Conservation (phyloP, 2,329 filamentous ascomycete species). For the Didymella exigua region DNA sequence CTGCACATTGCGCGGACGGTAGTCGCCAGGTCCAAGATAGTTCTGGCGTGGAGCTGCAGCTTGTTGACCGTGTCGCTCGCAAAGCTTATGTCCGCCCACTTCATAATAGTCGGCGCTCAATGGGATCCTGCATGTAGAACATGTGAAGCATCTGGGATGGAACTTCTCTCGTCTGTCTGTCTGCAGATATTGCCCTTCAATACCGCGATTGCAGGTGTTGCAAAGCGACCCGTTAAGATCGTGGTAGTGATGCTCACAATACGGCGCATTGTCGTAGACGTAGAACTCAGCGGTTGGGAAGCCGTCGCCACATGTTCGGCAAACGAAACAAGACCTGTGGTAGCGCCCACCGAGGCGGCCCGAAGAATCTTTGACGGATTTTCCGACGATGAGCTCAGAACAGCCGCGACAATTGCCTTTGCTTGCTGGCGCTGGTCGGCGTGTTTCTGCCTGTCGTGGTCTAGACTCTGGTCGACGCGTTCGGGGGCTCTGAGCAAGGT, state of each 20-base stretch:
- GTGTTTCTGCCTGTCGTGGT: slow-evolving; percentile 23
- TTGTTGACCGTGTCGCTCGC: slow-evolving; percentile 81
- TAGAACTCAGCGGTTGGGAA: slow-evolving; percentile 93
- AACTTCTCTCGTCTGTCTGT: slow-evolving; percentile 79
- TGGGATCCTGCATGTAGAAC: slow-evolving; percentile 74
- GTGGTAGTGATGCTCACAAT: slow-evolving; percentile 93
- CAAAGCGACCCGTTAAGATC: slow-evolving; percentile 87
- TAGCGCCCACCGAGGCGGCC: slow-evolving; percentile 91
- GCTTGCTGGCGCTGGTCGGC: slow-evolving; percentile 50
- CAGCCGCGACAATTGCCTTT: slow-evolving; percentile 87
- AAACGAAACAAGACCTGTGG: slow-evolving; percentile 94
- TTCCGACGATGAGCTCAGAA: slow-evolving; percentile 76
- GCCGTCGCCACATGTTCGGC: slow-evolving; percentile 77
- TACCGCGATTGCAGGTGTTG: slow-evolving; percentile 76
- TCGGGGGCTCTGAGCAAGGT: slow-evolving; percentile 21
- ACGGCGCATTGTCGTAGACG: slow-evolving; percentile 83
- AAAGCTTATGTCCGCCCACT: slow-evolving; percentile 78
- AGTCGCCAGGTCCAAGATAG: slow-evolving; percentile 47
- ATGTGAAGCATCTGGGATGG: slow-evolving; percentile 86
- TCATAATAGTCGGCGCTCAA: slow-evolving; percentile 90
- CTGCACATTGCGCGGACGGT: slow-evolving; percentile 50
- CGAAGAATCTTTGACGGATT: slow-evolving; percentile 92
- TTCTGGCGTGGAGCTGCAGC: slow-evolving; percentile 51
- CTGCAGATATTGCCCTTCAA: slow-evolving; percentile 92
- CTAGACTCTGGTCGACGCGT: slow-evolving; percentile 21